Evolutionary conservation across 2,329 filamentous ascomycete species (phyloP).

Genomic region (Pleochaeta shiraiana): DNA sequence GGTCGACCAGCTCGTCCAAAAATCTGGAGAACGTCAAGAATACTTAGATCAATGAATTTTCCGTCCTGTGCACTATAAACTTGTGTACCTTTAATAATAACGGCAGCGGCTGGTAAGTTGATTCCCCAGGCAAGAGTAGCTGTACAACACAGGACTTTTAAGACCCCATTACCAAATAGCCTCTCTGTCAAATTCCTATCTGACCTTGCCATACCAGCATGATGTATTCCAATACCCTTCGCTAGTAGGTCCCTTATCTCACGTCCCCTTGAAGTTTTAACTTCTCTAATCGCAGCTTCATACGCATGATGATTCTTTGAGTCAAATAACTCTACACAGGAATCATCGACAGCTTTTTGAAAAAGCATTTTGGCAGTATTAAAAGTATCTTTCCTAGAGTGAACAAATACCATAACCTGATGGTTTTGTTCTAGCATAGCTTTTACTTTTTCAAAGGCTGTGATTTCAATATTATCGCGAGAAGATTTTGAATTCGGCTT

Average conservation of each 20-base stretch:
- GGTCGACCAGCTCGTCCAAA: conserved; percentile 96
- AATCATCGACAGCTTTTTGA: conserved; percentile 67
- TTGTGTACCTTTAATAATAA: conserved; percentile 95
- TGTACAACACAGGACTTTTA: conserved; percentile 95
- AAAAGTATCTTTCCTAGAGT: conserved; percentile 86
- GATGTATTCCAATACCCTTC: conserved; percentile 86
- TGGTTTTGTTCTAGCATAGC: conserved; percentile 86
- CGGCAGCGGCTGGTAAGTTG: conserved; percentile 88
- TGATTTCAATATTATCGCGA: conserved; percentile 69
- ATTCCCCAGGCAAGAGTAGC: conserved; percentile 97
- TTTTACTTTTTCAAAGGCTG: conserved; percentile 82
- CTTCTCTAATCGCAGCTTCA: conserved; percentile 56
- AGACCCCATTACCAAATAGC: conserved; percentile 74
- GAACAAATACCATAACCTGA: conserved; percentile 98
- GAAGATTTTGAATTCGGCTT: conserved; percentile 65
- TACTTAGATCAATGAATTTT: conserved; percentile 90
- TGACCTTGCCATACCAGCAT: conserved; percentile 87
- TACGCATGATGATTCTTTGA: conserved; percentile 59
- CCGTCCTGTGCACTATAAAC: conserved; percentile 92
- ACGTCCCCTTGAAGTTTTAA: conserved; percentile 65
- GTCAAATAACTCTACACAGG: conserved; percentile 64
- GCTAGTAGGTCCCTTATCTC: conserved; percentile 77
- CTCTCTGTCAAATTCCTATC: conserved; percentile 94
- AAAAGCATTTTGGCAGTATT: conserved; percentile 68
- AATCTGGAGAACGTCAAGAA: conserved; percentile 91